A percentile compares a stretch with the other conserved stretches of the same genome.
Conservation (phyloP, 1,284 basidiomycete species). For the Fomitopsis schrenkii region DNA sequence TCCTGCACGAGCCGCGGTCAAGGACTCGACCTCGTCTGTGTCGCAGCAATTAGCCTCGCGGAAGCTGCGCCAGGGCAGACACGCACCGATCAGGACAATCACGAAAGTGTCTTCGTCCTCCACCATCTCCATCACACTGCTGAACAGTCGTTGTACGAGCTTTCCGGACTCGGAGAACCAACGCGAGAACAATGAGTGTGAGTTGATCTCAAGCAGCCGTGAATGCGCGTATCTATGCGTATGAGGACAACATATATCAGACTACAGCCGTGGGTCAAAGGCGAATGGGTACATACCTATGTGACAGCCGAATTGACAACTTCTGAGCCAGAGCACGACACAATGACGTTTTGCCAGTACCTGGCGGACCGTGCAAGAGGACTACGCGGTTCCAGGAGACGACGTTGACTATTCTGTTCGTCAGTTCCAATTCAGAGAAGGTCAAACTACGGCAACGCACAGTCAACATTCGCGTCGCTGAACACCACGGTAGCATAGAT, state of each 20-base stretch:
- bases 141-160: constrained; percentile 92
- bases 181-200: constrained; percentile 92
- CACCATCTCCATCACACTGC: constrained; percentile 81
- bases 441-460: constrained; percentile 40
- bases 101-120: constrained; percentile 92
- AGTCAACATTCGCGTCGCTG: constrained; percentile 86
- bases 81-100: constrained; percentile 86
- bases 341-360: constrained; percentile 96
- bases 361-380: constrained; percentile 93
- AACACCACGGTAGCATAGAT: constrained; percentile 92
- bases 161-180: constrained; percentile 99
- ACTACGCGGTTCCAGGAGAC: constrained; percentile 96
- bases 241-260: background rate
- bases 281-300: constrained; percentile 46
- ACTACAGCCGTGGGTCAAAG: background rate
- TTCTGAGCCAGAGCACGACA: constrained; percentile 96
- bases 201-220: constrained; percentile 94
- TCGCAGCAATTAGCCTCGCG: background rate
- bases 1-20: constrained; percentile 92
- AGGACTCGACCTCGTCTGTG: constrained; percentile 92
- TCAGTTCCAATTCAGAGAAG: background rate
- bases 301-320: constrained; percentile 84
- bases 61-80: background rate
- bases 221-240: constrained; percentile 90
- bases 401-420: constrained; percentile 65